Evolutionary conservation across 148 eudicot species (phyloP).

Genomic region (Drosera capensis): DNA sequence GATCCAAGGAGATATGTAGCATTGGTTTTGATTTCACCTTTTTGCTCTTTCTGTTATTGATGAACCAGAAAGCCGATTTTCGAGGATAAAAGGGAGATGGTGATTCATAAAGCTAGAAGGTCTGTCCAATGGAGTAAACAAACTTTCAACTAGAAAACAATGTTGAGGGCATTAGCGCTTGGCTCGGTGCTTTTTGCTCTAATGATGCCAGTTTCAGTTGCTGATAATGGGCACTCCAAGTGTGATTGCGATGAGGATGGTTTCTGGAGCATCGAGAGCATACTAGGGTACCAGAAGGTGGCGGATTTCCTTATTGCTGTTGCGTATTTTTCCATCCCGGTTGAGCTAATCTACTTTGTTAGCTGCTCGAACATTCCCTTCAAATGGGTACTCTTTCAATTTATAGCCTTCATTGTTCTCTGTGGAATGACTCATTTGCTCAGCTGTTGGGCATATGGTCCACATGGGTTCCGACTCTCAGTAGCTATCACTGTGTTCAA

Average conservation of each 20-base stretch:
- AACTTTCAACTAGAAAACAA: too few relatives aligned
- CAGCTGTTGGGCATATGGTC: constrained; percentile 41
- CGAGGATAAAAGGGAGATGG: too few relatives aligned
- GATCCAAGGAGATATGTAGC: too few relatives aligned
- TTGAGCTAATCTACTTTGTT: constrained; percentile 47
- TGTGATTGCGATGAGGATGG: constrained; percentile 37
- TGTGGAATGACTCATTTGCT: constrained; percentile 57
- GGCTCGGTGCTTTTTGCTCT: constrained; percentile 14
- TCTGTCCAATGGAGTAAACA: too few relatives aligned
- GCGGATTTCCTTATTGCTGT: constrained; percentile 46
- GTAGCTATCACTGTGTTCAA: constrained; percentile 47
- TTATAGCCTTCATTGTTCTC: constrained; percentile 47
- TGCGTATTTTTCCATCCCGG: constrained; percentile 50
- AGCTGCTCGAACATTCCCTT: constrained; percentile 45
- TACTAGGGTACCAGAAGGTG: constrained; percentile 31
- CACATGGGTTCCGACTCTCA: constrained; percentile 33
- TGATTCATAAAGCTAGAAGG: too few relatives aligned
- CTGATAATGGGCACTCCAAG: constrained; percentile 15
- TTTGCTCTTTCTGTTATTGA: too few relatives aligned
- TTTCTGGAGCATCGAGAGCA: constrained; percentile 27
- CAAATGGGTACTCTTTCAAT: constrained; percentile 48
- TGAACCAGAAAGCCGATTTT: too few relatives aligned
- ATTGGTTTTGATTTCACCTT: too few relatives aligned
- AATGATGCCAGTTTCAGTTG: constrained; percentile 15
- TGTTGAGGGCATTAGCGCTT: constrained; percentile 25